These are phyloP conservation scores for Globisporangium spiculum DNA, from an alignment of 352 stramenopile genomes.

Conservation along the genomic window DNA sequence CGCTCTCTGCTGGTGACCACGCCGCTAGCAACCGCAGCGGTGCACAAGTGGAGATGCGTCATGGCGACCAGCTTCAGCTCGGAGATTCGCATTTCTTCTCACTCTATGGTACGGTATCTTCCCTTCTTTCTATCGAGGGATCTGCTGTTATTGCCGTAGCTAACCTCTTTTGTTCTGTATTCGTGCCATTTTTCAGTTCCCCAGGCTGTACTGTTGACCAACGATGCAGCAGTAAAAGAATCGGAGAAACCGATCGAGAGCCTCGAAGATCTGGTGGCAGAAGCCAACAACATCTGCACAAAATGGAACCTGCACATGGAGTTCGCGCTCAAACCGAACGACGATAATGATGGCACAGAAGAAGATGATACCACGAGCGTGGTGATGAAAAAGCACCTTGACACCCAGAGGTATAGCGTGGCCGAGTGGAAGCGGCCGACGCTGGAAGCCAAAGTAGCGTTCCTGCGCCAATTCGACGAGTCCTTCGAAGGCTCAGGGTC, in stretches of 20 bases:
- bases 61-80: conserved; percentile 50
- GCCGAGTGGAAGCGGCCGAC: conserved; percentile 41
- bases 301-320: conserved; percentile 53
- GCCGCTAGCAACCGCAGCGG: background rate
- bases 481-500: conserved; percentile 29
- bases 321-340: conserved; percentile 25
- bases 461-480: conserved; percentile 42
- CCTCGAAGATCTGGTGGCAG: conserved; percentile 30
- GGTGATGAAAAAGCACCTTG: conserved; percentile 50
- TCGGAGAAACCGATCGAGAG: background rate
- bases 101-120: conserved; percentile 31
- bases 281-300: conserved; percentile 60
- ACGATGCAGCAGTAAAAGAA: background rate
- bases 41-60: conserved; percentile 25
- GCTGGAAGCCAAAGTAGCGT: conserved; percentile 43
- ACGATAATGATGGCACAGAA: background rate
- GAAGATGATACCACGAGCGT: conserved; percentile 15
- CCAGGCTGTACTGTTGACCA: background rate
- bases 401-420: conserved; percentile 34
- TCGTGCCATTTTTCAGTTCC: background rate
- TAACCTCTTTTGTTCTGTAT: background rate
- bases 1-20: conserved; percentile 16
- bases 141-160: background rate
- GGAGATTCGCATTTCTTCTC: conserved; percentile 39
- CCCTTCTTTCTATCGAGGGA: background rate